A percentile compares a stretch with the other conserved stretches of the same genome.
phyloP scores from a whole-genome alignment of 441 rosid genomes.

The Omphalea diandra region DNA sequence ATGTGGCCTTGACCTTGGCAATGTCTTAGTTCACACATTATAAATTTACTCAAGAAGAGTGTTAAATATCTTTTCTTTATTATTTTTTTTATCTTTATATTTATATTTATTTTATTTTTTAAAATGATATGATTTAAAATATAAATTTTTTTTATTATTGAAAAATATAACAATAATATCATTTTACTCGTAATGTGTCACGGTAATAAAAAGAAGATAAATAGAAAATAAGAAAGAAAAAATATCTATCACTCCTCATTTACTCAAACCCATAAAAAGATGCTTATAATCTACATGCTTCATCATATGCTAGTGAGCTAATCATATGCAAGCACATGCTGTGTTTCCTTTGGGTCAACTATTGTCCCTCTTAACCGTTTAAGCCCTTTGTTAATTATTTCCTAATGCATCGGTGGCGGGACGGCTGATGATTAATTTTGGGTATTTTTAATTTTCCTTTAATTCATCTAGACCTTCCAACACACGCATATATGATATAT shows the following conservation, averaged over 20 bases:
- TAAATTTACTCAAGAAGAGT: constrained; percentile 9
- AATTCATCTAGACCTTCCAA: neutral
- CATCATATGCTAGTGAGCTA: constrained; percentile 43
- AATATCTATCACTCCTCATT: too few relatives aligned
- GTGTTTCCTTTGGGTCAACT: constrained; percentile 48
- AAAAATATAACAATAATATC: too few relatives aligned
- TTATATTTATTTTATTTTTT: too few relatives aligned
- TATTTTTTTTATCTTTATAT: too few relatives aligned
- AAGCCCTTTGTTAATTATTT: constrained; percentile 10
- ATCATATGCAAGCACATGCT: constrained; percentile 53
- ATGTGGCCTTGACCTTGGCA: constrained; percentile 46
- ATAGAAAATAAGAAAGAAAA: too few relatives aligned
- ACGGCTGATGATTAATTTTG: neutral
- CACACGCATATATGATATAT: too few relatives aligned
- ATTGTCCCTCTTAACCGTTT: constrained; percentile 22
- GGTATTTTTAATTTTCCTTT: neutral
- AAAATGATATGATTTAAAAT: too few relatives aligned
- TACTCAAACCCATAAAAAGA: too few relatives aligned
- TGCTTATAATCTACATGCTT: constrained; percentile 26
- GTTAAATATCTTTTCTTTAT: too few relatives aligned
- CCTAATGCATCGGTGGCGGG: constrained; percentile 10
- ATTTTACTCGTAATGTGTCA: too few relatives aligned
- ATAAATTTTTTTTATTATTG: too few relatives aligned
- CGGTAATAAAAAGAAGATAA: too few relatives aligned
- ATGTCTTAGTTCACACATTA: constrained; percentile 35